Evolutionary conservation across 257 asterid genomes (phyloP).

Genomic region (Schizonepeta tenuifolia): DNA sequence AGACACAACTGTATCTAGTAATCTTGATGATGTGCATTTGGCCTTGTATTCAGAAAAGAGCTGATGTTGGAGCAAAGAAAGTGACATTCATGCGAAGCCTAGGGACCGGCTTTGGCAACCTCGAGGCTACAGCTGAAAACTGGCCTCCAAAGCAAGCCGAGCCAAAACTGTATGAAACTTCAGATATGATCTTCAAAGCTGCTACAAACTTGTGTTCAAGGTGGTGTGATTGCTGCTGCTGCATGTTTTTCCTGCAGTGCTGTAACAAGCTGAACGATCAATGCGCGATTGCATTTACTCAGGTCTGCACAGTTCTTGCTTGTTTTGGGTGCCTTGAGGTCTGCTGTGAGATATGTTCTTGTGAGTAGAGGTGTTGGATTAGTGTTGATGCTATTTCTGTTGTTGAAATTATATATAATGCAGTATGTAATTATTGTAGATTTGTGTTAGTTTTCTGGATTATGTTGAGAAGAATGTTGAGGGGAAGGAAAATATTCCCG

Average conservation of each 20-base stretch:
- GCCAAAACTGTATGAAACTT: constrained; percentile 60
- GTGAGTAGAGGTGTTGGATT: constrained; percentile 38
- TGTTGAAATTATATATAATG: constrained; percentile 1
- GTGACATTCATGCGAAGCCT: constrained; percentile 47
- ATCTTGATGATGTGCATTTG: background rate
- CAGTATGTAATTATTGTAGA: constrained; percentile 24
- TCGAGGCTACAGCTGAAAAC: constrained; percentile 67
- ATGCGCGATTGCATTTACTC: constrained; percentile 64
- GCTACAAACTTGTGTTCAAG: constrained; percentile 59
- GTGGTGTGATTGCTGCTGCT: constrained; percentile 63
- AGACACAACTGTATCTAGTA: background rate
- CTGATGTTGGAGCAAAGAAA: constrained; percentile 38
- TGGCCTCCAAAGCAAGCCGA: constrained; percentile 64
- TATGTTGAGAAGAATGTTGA: background rate
- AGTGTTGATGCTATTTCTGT: background rate
- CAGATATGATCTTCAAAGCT: constrained; percentile 55
- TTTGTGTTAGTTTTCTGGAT: background rate
- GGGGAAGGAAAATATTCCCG: background rate
- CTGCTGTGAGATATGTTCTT: constrained; percentile 67
- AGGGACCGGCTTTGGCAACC: constrained; percentile 67
- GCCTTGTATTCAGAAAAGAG: constrained; percentile 44
- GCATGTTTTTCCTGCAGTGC: constrained; percentile 73
- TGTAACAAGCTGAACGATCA: constrained; percentile 64
- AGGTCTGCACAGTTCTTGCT: constrained; percentile 73
- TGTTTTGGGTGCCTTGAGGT: constrained; percentile 71